phyloP scores from a whole-genome alignment of 257 asterid species.

The Solanum medicagineum region DNA sequence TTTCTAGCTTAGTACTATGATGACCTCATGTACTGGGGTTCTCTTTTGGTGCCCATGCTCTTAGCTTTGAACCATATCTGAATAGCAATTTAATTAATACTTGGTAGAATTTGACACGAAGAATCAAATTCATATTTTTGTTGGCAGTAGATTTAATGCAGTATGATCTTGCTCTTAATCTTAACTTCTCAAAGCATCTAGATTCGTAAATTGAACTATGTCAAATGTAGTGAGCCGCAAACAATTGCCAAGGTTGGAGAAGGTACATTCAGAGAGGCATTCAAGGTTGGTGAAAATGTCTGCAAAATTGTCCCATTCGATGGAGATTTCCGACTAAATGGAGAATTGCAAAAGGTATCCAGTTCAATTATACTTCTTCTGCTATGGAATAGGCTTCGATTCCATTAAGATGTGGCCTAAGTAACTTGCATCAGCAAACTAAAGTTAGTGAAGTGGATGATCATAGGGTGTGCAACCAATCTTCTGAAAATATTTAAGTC shows the following conservation, averaged over 20 bases:
- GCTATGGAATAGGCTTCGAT: neutral
- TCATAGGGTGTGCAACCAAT: neutral
- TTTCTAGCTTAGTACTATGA: neutral
- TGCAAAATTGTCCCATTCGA: constrained; percentile 93
- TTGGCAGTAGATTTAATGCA: neutral
- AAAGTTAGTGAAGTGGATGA: neutral
- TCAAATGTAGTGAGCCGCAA: constrained; percentile 40
- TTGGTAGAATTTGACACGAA: neutral
- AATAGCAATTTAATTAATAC: neutral
- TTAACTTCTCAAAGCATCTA: neutral
- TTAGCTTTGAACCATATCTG: neutral
- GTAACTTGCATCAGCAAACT: neutral
- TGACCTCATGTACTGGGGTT: neutral
- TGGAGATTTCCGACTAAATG: constrained; percentile 71
- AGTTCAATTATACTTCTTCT: neutral
- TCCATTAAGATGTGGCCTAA: neutral
- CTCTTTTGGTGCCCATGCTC: neutral
- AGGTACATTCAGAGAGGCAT: constrained; percentile 98
- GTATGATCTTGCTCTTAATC: neutral
- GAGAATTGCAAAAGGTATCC: constrained; percentile 82
- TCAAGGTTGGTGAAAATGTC: constrained; percentile 68
- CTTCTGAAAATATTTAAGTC: neutral
- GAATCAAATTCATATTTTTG: neutral
- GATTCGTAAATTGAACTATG: constrained; percentile 1
- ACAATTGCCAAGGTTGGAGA: constrained; percentile 70